A percentile compares a stretch with the other conserved stretches of the same genome.
Evolutionary conservation across 2,329 filamentous ascomycete species (phyloP).

Genomic region (Xylaria sp.): DNA sequence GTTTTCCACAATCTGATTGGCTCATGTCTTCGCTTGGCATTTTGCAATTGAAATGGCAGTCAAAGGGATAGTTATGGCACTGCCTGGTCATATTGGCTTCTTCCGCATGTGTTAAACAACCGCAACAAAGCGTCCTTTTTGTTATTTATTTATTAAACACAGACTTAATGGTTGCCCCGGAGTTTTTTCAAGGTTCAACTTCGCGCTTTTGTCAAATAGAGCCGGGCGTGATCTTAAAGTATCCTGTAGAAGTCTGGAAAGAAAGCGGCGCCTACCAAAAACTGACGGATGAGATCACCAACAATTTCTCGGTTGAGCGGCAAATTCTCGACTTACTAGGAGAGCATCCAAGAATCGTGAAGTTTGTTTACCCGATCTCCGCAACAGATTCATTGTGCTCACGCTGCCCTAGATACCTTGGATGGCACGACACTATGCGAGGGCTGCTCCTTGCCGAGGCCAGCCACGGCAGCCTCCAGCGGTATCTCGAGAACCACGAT

Average conservation of each 20-base stretch:
- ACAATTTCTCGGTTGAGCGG: constrained; percentile 12
- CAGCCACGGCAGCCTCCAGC: constrained; percentile 14
- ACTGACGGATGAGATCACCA: constrained; percentile 8
- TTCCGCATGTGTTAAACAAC: constrained; percentile 16
- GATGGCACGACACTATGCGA: constrained; percentile 7
- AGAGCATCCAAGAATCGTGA: constrained; percentile 13
- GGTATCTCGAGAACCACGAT: constrained; percentile 16
- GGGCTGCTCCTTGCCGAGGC: constrained; percentile 15
- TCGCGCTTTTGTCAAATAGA: constrained; percentile 5
- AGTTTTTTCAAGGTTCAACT: constrained; percentile 14
- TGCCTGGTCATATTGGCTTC: constrained; percentile 10
- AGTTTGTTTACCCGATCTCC: constrained; percentile 6
- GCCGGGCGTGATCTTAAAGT: constrained; percentile 14
- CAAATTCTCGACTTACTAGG: constrained; percentile 12
- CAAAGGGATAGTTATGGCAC: not conserved
- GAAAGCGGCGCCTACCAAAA: constrained; percentile 9
- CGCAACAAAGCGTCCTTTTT: not conserved
- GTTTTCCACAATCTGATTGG: too few species aligned
- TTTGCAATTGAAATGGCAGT: too few species aligned
- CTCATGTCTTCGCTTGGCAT: too few species aligned
- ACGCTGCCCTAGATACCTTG: constrained; percentile 14
- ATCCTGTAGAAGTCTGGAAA: constrained; percentile 12
- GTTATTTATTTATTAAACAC: constrained; percentile 3
- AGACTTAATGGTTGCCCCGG: constrained; percentile 7
- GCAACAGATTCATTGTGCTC: constrained; percentile 12